A percentile compares a stretch with the other conserved stretches of the same genome.
These are phyloP conservation scores for Takashimella tepidaria DNA, from an alignment of 1,284 basidiomycete genomes.

Conservation along the genomic window DNA sequence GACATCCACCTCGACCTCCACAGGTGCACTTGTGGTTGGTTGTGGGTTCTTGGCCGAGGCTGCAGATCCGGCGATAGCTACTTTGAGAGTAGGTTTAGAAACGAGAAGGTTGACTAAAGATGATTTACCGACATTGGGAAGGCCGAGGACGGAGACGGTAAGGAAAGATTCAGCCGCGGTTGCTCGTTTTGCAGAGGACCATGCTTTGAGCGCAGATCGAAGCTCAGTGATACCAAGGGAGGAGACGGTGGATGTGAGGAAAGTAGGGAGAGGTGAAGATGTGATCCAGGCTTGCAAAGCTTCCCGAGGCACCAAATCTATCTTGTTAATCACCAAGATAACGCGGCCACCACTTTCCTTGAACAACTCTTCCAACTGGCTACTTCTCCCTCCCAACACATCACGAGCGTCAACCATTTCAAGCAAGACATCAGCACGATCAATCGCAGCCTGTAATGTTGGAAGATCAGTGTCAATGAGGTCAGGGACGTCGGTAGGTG, in stretches of 20 bases:
- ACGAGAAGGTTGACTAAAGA: constrained; percentile 72
- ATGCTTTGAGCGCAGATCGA: constrained; percentile 17
- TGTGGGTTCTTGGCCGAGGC: constrained; percentile 54
- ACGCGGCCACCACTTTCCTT: constrained; percentile 46
- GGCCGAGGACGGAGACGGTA: constrained; percentile 51
- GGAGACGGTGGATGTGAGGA: constrained; percentile 57
- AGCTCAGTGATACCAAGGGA: constrained; percentile 32
- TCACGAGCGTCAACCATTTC: constrained; percentile 83
- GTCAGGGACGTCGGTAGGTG: constrained; percentile 54
- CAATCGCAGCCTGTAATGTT: constrained; percentile 65
- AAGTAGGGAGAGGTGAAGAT: constrained; percentile 65
- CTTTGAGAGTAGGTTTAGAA: constrained; percentile 44
- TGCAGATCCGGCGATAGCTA: constrained; percentile 57
- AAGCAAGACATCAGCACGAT: constrained; percentile 76
- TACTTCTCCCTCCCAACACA: constrained; percentile 64
- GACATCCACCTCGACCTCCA: constrained; percentile 56
- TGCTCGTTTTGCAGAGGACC: constrained; percentile 30
- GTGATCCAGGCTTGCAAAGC: constrained; percentile 70
- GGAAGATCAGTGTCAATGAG: constrained; percentile 65
- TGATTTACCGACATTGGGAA: constrained; percentile 70
- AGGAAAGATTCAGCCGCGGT: constrained; percentile 25
- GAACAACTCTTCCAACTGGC: constrained; percentile 59
- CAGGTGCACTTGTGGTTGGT: constrained; percentile 64
- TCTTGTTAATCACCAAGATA: constrained; percentile 78
- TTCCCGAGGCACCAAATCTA: constrained; percentile 83